These are phyloP conservation scores for Holtermannia corniformis DNA, from an alignment of 768 basidiomycete species.

Conservation along the genomic window DNA sequence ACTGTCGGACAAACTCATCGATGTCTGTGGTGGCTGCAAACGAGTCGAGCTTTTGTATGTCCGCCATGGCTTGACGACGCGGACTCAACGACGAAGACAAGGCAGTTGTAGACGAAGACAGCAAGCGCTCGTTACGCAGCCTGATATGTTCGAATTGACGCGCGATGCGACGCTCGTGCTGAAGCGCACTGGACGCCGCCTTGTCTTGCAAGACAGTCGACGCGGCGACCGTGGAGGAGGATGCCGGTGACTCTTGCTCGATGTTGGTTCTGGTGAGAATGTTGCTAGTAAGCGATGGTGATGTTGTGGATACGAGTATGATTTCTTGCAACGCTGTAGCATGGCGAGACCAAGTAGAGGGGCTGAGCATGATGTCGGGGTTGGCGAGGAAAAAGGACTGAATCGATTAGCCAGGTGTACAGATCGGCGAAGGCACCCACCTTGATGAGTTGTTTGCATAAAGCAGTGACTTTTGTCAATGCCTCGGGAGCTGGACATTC, in stretches of 20 bases:
- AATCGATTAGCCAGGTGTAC: too few relatives aligned
- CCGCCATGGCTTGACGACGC: constrained; percentile 29
- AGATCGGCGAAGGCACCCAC: constrained; percentile 7
- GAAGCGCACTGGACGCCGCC: too few relatives aligned
- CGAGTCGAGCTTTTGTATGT: constrained; percentile 27
- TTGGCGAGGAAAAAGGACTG: constrained; percentile 13
- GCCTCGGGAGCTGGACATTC: constrained; percentile 9
- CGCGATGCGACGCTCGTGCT: too few relatives aligned
- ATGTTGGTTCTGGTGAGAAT: background rate
- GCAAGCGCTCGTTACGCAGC: background rate
- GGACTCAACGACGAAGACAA: constrained; percentile 9
- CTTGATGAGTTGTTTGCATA: constrained; percentile 15
- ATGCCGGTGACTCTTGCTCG: background rate
- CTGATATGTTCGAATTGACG: too few relatives aligned
- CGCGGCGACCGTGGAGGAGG: background rate
- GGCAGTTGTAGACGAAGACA: background rate
- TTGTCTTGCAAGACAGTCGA: too few relatives aligned
- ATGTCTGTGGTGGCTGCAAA: constrained; percentile 31
- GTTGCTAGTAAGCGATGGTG: background rate
- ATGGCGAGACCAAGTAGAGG: constrained; percentile 17
- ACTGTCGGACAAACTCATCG: constrained; percentile 23
- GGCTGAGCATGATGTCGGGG: constrained; percentile 19
- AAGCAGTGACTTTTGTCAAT: constrained; percentile 9
- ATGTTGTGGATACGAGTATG: background rate
- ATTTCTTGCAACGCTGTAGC: constrained; percentile 4